Evolutionary conservation across 176 grass and related monocot species (phyloP).

Genomic region (Phoenix dactylifera): DNA sequence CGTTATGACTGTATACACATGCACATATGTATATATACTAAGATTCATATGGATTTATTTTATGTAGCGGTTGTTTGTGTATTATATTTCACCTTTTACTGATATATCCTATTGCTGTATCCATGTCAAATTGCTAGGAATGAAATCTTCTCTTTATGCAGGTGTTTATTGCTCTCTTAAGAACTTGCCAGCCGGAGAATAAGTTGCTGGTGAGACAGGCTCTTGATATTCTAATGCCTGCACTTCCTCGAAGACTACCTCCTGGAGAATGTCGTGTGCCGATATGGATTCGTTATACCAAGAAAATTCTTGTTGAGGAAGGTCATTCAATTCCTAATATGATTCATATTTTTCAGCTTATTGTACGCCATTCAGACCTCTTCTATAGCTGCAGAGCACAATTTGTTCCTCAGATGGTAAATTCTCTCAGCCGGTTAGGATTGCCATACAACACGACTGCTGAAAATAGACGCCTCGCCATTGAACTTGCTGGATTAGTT

Average conservation of each 20-base stretch:
- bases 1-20: too few relatives aligned
- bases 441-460: constrained; percentile 88
- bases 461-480: constrained; percentile 90
- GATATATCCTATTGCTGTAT: too few relatives aligned
- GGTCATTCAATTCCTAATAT: constrained; percentile 99
- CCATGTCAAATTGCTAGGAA: neutral
- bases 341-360: constrained; percentile 99
- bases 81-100: too few relatives aligned
- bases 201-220: constrained; percentile 94
- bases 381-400: constrained; percentile 98
- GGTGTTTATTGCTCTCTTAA: constrained; percentile 93
- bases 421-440: constrained; percentile 90
- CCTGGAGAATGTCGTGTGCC: constrained; percentile 89
- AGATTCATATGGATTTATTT: too few relatives aligned
- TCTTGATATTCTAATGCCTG: constrained; percentile 97
- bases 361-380: constrained; percentile 92
- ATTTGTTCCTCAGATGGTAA: constrained; percentile 99
- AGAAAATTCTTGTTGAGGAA: constrained; percentile 98
- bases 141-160: constrained; percentile 12
- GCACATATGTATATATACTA: too few relatives aligned
- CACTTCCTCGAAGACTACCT: constrained; percentile 84
- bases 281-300: constrained; percentile 99
- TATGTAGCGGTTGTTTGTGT: too few relatives aligned
- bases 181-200: constrained; percentile 98
- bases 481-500: constrained; percentile 98